Evolutionary conservation across 2,329 filamentous ascomycete genomes (phyloP), one percentile per base, ranked within the genome.

Genomic region (Fusarium fracticaudum): DNA sequence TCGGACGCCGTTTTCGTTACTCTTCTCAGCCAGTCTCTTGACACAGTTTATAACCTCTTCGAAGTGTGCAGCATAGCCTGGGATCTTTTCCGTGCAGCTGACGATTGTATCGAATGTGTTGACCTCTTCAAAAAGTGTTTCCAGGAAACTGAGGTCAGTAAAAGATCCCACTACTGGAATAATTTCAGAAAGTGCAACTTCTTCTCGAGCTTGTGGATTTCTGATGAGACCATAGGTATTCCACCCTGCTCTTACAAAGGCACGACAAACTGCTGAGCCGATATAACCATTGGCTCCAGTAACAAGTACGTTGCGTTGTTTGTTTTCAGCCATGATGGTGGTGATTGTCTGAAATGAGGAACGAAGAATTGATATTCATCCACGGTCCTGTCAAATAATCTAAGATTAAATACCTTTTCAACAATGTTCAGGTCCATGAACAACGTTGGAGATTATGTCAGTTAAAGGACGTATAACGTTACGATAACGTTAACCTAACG

Each of bases 281-380:
- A 87, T 84, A 74, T 86, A 87, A 15, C 86, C 86, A 59, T 86
- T 86, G 18, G 86, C 85, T 14, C 86, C 86, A 6, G 83, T 86
- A 31, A 87, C 81, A 12, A 87, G 79, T n/a, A 84, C 85, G 26
- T 70, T 73, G 20, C 57, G 66, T 31, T 44, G 65, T 38, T 38
- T 64, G 6, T 22, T 38, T 29, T 60, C 31, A 29, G n/a, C 17
- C 66, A 73, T 73, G 13, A n/a, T 69, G 20, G 50, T 43, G n/a
- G 11, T 37, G 47, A n/a, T 20, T 4, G 7, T 26, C 7, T 20
- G 13, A 24, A 6, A 37, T 15, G 8, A 37, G 43, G 48, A n/a
- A 18, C 13, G 9, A 18, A 53, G 24, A 15, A 18, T 18, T 58
- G 29, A 9, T 24, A 37, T 43, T 31, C 6, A 40, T 4, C n/a